Conservation (phyloP, 31 red algal genomes). For the Asparagopsis taxiformis region DNA sequence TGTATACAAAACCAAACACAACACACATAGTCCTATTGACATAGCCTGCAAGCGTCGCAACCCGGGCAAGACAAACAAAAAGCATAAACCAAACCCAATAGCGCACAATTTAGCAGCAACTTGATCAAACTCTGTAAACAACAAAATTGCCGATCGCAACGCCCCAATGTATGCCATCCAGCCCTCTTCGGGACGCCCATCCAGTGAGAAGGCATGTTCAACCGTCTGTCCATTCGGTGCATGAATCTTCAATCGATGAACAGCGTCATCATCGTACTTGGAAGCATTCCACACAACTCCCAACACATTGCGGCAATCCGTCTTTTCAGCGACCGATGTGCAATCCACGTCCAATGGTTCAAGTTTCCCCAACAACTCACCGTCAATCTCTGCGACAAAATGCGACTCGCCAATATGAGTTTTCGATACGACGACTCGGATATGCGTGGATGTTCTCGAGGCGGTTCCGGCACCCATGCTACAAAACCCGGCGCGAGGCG, state of each 20-base stretch:
- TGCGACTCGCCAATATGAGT: background rate
- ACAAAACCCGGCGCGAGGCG: slow-evolving; percentile 55
- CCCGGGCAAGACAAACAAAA: slow-evolving; percentile 9
- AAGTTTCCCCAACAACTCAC: slow-evolving; percentile 16
- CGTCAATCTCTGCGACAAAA: slow-evolving; percentile 24
- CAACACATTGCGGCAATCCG: slow-evolving; percentile 18
- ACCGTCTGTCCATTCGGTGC: background rate
- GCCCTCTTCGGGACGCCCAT: slow-evolving; percentile 12
- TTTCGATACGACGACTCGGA: slow-evolving; percentile 25
- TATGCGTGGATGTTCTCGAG: slow-evolving; percentile 19
- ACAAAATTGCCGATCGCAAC: slow-evolving; percentile 20
- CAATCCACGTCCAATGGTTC: background rate
- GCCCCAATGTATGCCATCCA: slow-evolving; percentile 1
- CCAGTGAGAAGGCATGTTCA: slow-evolving; percentile 31
- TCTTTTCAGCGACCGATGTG: background rate
- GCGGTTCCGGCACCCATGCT: slow-evolving; percentile 25
- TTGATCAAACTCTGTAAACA: slow-evolving; percentile 34
- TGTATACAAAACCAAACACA: slow-evolving; percentile 7
- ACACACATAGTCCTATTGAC: background rate
- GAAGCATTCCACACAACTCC: slow-evolving; percentile 42
- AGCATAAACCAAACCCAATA: slow-evolving; percentile 14
- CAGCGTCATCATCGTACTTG: slow-evolving; percentile 27
- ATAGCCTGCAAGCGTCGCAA: background rate
- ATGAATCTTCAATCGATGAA: slow-evolving; percentile 31
- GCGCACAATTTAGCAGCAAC: slow-evolving; percentile 15